Evolutionary conservation across 2,329 filamentous ascomycete genomes (phyloP), one percentile per base, ranked within the genome.

Genomic region (Xylaria sp.): DNA sequence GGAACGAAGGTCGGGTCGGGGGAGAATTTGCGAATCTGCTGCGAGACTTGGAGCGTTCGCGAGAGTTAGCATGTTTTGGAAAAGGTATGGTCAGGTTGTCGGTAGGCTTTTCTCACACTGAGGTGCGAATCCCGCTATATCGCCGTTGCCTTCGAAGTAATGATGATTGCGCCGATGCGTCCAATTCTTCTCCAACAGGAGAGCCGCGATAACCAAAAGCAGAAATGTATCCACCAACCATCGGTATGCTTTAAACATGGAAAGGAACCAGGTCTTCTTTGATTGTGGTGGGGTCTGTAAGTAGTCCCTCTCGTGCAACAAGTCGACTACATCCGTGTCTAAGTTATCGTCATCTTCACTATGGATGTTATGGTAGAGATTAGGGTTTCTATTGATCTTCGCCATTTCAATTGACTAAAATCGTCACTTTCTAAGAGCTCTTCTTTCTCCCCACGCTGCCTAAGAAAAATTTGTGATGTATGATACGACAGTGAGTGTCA

Each of bases 71-170:
- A 54, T 51, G 18, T 28, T 46, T 64, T n/a, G 41, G 41, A 28
- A 23, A 41, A 2, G 12, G 43, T 18, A 10, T 36, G 33, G 20
- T n/a, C 23, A 51, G n/a, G n/a, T 64, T 39, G 39, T 39, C 58
- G 8, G n/a, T 36, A 33, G 13, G 43, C 71, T 79, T 71, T 67
- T 71, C 80, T 71, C 67, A 82, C 80, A 80, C 48, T 73, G 69
- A 2, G 81, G 82, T 25, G 80, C 80, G 66, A 83, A 83, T 1
- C 80, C 81, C 1, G 81, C 81, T 25, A 83, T 71, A 64, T 83
- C 82, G 2, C 81, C 81, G 0, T 72, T 75, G 1, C 78, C 75
- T 46, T 82, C 80, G 13, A 78, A 77, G 12, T 69, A 67, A 51
- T 70, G 72, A 68, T 71, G 69, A 66, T 64, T 70, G 25, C 68